These are phyloP conservation scores for Nasturtium officinale DNA, from an alignment of 345 rosid species.

Conservation along the genomic window DNA sequence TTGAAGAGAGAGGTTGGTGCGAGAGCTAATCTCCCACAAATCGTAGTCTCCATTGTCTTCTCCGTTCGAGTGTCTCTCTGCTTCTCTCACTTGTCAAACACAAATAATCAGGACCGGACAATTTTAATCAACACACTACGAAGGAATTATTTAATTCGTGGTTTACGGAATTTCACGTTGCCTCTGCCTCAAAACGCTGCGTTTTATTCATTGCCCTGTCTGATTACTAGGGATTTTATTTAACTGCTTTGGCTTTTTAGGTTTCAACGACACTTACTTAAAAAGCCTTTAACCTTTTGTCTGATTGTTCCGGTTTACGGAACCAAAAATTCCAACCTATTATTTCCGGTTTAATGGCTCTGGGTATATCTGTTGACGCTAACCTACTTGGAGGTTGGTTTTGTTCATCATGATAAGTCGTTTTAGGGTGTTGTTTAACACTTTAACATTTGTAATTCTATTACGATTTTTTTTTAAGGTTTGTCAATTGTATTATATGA, in stretches of 20 bases:
- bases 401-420: not conserved
- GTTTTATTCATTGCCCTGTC: not conserved
- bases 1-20: slow-evolving; percentile 64
- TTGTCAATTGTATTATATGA: not conserved
- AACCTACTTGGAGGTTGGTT: not conserved
- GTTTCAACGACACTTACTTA: not conserved
- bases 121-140: slow-evolving; percentile 22
- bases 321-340: not conserved
- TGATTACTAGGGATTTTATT: not conserved
- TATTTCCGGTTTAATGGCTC: not conserved
- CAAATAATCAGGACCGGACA: slow-evolving; percentile 41
- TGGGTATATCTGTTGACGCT: not conserved
- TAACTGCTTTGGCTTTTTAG: not conserved
- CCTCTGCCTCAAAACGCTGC: slow-evolving; percentile 26
- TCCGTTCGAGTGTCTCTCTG: slow-evolving; percentile 21
- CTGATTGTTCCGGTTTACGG: slow-evolving; percentile 1
- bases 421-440: not conserved
- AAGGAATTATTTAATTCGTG: slow-evolving; percentile 17
- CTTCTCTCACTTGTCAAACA: slow-evolving; percentile 27
- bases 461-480: not conserved
- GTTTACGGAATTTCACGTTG: slow-evolving; percentile 30
- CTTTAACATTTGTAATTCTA: not conserved
- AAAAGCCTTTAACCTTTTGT: not conserved
- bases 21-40: slow-evolving; percentile 77
- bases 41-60: slow-evolving; percentile 67